Base-by-base conservation (phyloP, 1,139 yeast genomes). In the Geotrichum carabidarum region DNA sequence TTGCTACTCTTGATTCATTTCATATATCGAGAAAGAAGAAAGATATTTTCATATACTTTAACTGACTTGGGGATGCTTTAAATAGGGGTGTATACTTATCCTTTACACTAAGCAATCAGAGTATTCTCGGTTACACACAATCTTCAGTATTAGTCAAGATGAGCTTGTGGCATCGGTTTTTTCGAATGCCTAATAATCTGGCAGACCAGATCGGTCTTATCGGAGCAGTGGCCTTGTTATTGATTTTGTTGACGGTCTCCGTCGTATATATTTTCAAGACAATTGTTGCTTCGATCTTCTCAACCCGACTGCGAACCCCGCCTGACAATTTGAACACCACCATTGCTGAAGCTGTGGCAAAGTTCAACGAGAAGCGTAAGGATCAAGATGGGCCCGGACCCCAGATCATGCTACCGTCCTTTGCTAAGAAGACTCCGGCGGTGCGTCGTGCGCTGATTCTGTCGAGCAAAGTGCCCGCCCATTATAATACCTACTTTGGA, bases 361-460 rank as follows among this genome's bases (percentile, higher is more conserved):
- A 43, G 18, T 46, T 15, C 42, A 44, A 42, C 8, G 43, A 34
- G 9, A 37, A 40, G 22, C 49, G 17, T 27, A 36, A 15, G n/a
- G 44, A 12, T 22, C n/a, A 4, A 22, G 22, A 42, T 11, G 31
- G 18, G 2, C 27, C 35, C 8, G 37, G 30, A 14, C 52, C 55
- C 9, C 42, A 15, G 37, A 43, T 48, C 42, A 45, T 47, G 52
- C 48, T 55, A 9, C 54, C 69, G 3, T 34, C 52, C 11, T 55
- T 51, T 31, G 51, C 73, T 17, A 61, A 64, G 59, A 64, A 66
- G 55, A 62, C 68, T 11, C 76, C 76, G 4, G 63, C 74, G 15
- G 68, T 74, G 55, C 75, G 89, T 56, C 73, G 87, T 41, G 73
- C 83, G 61, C 73, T 83, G 57, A 70, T 83, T 14, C 67, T 79